phyloP scores from a whole-genome alignment of 176 grass and related monocot species.

The Tillandsia fasciculata region DNA sequence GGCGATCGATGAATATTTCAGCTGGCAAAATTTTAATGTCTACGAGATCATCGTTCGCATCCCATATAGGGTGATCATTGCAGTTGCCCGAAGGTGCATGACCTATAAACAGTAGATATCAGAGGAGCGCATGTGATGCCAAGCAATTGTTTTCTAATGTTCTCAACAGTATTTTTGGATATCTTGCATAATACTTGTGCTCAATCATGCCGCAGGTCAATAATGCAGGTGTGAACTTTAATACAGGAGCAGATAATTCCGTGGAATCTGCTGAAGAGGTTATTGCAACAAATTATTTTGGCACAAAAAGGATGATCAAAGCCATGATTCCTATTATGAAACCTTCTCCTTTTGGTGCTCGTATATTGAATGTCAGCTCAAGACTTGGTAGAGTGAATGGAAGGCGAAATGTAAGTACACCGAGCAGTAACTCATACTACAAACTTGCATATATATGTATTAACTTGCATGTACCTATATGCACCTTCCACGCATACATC shows the following conservation, averaged over 20 bases:
- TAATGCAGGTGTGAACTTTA: constrained; percentile 97
- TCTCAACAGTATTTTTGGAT: neutral
- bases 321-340: constrained; percentile 55
- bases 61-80: no score
- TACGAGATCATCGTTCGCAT: no score
- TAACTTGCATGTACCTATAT: no score
- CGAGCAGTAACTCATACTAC: neutral
- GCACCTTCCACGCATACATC: no score
- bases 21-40: no score
- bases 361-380: constrained; percentile 83
- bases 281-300: constrained; percentile 75
- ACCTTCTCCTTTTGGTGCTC: constrained; percentile 45
- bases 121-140: no score
- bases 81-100: no score
- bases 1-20: no score
- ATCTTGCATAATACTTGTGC: neutral
- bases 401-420: constrained; percentile 53
- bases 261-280: constrained; percentile 72
- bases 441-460: no score
- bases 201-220: constrained; percentile 49
- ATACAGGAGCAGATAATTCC: constrained; percentile 65
- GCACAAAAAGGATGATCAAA: constrained; percentile 59
- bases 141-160: neutral
- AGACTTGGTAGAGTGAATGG: constrained; percentile 76
- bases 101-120: no score